Evolutionary conservation across 2,329 filamentous ascomycete genomes (phyloP).

Genomic region (Amylocarpus encephaloides): DNA sequence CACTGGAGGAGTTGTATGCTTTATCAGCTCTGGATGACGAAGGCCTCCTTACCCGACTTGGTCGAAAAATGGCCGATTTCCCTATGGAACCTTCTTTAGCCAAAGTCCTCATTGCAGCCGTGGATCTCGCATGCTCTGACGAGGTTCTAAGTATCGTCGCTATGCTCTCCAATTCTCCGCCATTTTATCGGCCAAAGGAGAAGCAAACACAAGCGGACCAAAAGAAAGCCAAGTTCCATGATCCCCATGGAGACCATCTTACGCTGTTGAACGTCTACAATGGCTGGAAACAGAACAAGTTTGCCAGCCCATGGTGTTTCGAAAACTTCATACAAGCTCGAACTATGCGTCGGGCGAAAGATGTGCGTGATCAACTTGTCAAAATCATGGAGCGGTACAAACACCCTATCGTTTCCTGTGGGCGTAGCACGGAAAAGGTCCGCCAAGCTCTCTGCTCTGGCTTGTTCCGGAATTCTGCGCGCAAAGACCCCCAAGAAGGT

Average conservation of each 20-base stretch:
- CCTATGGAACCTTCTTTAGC: slow-evolving; percentile 93
- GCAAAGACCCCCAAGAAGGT: slow-evolving; percentile 93
- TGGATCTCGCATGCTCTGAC: slow-evolving; percentile 84
- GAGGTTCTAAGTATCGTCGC: slow-evolving; percentile 92
- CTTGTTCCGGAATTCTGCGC: slow-evolving; percentile 91
- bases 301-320: slow-evolving; percentile 84
- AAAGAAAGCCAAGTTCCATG: slow-evolving; percentile 96
- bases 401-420: slow-evolving; percentile 76
- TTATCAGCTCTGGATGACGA: slow-evolving; percentile 90
- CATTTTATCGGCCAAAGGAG: slow-evolving; percentile 95
- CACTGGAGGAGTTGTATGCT: slow-evolving; percentile 90
- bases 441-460: slow-evolving; percentile 84
- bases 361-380: slow-evolving; percentile 85
- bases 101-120: slow-evolving; percentile 82
- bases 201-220: slow-evolving; percentile 95
- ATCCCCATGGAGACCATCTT: slow-evolving; percentile 87
- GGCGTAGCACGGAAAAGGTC: slow-evolving; percentile 78
- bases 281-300: slow-evolving; percentile 83
- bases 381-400: slow-evolving; percentile 92
- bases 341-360: slow-evolving; percentile 80
- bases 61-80: slow-evolving; percentile 97
- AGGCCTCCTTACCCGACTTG: slow-evolving; percentile 82
- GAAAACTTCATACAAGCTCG: slow-evolving; percentile 97
- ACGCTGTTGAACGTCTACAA: slow-evolving; percentile 97
- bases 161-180: slow-evolving; percentile 79